A percentile compares a stretch with the other conserved stretches of the same genome.
phyloP scores from a whole-genome alignment of 495 filamentous ascomycete species.

The Podospora fimiseda region DNA sequence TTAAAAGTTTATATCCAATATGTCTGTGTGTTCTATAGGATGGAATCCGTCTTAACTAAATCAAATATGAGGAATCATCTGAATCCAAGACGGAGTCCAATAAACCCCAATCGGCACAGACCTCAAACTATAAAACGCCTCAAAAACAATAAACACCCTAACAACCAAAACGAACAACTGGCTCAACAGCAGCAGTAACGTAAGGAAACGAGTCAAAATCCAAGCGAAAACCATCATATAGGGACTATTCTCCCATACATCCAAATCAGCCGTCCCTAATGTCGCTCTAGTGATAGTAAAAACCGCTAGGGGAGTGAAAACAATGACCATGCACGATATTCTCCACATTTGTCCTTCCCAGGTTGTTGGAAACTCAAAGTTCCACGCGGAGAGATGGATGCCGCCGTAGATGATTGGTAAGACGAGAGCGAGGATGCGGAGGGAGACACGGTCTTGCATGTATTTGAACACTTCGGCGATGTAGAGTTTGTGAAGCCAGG shows the following conservation, averaged over 20 bases:
- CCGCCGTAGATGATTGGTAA: conserved; percentile 5
- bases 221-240: no score
- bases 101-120: conserved; percentile 9
- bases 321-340: neutral
- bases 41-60: neutral
- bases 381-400: conserved; percentile 6
- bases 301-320: neutral
- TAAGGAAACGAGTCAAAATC: no score
- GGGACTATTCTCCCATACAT: no score
- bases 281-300: no score
- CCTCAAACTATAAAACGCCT: conserved; percentile 8
- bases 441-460: no score
- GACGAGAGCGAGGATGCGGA: no score
- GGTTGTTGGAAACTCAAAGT: conserved; percentile 9
- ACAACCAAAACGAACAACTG: no score
- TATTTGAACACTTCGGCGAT: no score
- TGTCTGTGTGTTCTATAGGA: no score
- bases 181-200: no score
- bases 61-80: conserved; percentile 16
- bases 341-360: conserved; percentile 4
- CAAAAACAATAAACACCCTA: conserved; percentile 7
- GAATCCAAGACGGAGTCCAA: conserved; percentile 13
- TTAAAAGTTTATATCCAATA: no score
- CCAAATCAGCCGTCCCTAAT: no score
- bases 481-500: neutral